Evolutionary conservation across 768 basidiomycete genomes (phyloP).

Genomic region (Podaxis mareebaensis): DNA sequence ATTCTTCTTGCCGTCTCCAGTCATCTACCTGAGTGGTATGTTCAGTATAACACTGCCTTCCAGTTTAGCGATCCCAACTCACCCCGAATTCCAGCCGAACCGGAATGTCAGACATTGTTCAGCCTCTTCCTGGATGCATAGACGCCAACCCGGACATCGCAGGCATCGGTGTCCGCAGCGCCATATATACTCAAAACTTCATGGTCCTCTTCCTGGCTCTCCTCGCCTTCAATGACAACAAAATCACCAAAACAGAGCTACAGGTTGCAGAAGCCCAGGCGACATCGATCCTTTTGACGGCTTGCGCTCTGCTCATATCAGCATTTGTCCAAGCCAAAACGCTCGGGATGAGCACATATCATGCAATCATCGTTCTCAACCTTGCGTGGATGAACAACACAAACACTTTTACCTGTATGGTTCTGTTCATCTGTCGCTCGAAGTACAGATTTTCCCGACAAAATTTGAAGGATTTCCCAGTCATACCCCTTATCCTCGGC

Average conservation of each 20-base stretch:
- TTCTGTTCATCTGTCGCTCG: neutral
- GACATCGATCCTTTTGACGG: conserved; percentile 24
- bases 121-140: neutral
- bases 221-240: conserved; percentile 21
- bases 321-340: conserved; percentile 24
- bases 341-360: conserved; percentile 19
- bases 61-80: too few relatives aligned
- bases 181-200: conserved; percentile 29
- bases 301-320: conserved; percentile 27
- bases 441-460: too few relatives aligned
- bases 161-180: conserved; percentile 28
- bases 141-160: conserved; percentile 12
- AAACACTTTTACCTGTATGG: conserved; percentile 19
- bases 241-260: conserved; percentile 23
- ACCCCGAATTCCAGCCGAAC: too few relatives aligned
- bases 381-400: conserved; percentile 30
- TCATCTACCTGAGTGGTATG: too few relatives aligned
- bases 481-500: conserved; percentile 2
- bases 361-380: conserved; percentile 26
- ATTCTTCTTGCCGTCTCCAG: too few relatives aligned
- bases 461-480: too few relatives aligned
- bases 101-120: too few relatives aligned
- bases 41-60: too few relatives aligned
- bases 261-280: conserved; percentile 17
- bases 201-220: conserved; percentile 26